phyloP scores from a whole-genome alignment of 2,329 filamentous ascomycete species.

The Fusarium scirpi region DNA sequence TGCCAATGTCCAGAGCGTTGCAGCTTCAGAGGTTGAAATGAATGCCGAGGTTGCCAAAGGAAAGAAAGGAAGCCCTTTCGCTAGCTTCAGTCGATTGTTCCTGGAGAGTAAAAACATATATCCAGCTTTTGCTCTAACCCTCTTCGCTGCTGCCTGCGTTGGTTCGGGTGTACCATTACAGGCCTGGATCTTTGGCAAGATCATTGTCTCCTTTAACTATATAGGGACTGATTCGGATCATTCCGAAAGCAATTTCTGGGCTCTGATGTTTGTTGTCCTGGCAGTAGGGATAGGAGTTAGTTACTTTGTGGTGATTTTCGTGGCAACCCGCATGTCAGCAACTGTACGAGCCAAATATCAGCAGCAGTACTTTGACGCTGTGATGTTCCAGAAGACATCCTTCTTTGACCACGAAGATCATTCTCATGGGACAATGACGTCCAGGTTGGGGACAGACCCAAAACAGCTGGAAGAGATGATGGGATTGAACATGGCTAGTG shows the following conservation, averaged over 20 bases:
- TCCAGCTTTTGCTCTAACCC: slow-evolving; percentile 62
- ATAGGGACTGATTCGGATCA: slow-evolving; percentile 50
- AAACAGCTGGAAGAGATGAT: slow-evolving; percentile 72
- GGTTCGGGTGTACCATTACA: slow-evolving; percentile 62
- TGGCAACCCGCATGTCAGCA: slow-evolving; percentile 60
- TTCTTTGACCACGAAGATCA: slow-evolving; percentile 73
- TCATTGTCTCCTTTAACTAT: slow-evolving; percentile 64
- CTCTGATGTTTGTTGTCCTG: slow-evolving; percentile 73
- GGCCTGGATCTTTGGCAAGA: slow-evolving; percentile 66
- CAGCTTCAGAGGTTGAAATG: slow-evolving; percentile 51
- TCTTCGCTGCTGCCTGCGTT: slow-evolving; percentile 60
- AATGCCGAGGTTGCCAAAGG: slow-evolving; percentile 42
- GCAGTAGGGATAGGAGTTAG: slow-evolving; percentile 64
- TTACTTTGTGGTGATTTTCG: slow-evolving; percentile 60
- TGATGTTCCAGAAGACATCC: slow-evolving; percentile 68
- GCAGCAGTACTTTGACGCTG: slow-evolving; percentile 70
- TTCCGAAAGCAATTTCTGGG: slow-evolving; percentile 68
- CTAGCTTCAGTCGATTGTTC: slow-evolving; percentile 68
- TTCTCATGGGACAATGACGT: slow-evolving; percentile 70
- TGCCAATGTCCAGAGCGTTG: slow-evolving; percentile 60
- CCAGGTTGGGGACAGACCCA: slow-evolving; percentile 67
- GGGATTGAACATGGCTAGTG: slow-evolving; percentile 72
- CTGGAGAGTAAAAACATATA: slow-evolving; percentile 67
- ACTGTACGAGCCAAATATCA: slow-evolving; percentile 66
- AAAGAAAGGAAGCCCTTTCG: slow-evolving; percentile 59